Percentiles rank a stretch among this genome's conserved stretches.
phyloP scores from a whole-genome alignment of 2,329 filamentous ascomycete genomes.

The Fusarium sororula region DNA sequence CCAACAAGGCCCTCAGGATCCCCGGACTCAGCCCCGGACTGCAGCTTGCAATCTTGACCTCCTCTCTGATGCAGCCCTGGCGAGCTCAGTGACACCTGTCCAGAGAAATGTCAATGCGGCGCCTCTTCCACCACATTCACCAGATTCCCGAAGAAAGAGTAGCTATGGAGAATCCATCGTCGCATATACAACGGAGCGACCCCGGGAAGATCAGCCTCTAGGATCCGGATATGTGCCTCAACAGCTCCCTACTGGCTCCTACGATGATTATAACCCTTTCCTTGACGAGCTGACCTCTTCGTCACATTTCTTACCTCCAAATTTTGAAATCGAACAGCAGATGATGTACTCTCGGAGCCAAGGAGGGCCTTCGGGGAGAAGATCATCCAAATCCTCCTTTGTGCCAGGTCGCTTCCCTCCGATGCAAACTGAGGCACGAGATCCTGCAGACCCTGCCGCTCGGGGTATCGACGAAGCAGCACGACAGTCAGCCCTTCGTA shows the following conservation, averaged over 20 bases:
- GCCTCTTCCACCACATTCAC: constrained; percentile 51
- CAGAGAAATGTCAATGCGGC: constrained; percentile 60
- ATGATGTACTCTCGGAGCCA: constrained; percentile 60
- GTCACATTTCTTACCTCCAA: constrained; percentile 64
- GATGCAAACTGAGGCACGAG: constrained; percentile 62
- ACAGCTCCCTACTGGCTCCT: constrained; percentile 48
- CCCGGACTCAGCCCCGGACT: constrained; percentile 56
- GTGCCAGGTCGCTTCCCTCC: constrained; percentile 66
- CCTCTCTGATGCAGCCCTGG: constrained; percentile 67
- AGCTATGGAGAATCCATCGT: constrained; percentile 58
- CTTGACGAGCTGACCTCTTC: constrained; percentile 65
- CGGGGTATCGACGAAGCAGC: constrained; percentile 46
- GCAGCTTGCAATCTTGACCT: constrained; percentile 66
- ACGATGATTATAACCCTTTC: constrained; percentile 68
- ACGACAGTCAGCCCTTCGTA: constrained; percentile 53
- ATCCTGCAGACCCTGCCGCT: constrained; percentile 42
- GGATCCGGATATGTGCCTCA: constrained; percentile 49
- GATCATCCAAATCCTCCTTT: constrained; percentile 58
- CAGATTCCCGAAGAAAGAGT: constrained; percentile 55
- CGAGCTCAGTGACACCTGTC: constrained; percentile 63
- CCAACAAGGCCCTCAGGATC: constrained; percentile 56
- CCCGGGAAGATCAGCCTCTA: constrained; percentile 57
- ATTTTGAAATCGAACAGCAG: constrained; percentile 63
- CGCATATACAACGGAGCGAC: constrained; percentile 56
- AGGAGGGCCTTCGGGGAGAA: constrained; percentile 51